Evolutionary conservation across 345 rosid genomes (phyloP).

Genomic region (Hibiscus syriacus): DNA sequence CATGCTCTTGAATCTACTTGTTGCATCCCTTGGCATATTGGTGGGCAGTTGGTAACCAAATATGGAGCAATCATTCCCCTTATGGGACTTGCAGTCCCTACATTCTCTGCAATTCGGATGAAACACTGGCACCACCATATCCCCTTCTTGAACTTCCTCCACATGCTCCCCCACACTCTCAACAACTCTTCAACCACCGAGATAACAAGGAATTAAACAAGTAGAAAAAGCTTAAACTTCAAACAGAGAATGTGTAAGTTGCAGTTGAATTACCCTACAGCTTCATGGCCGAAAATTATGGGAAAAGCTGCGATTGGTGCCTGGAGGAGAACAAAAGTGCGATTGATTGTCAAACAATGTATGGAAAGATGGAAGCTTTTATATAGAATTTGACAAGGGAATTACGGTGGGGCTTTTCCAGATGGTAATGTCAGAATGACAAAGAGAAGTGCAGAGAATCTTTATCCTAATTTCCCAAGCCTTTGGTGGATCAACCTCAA

Average conservation of each 20-base stretch:
- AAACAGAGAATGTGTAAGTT: background rate
- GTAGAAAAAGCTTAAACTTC: background rate
- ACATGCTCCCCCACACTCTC: slow-evolving; percentile 70
- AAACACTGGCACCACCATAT: slow-evolving; percentile 52
- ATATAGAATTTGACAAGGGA: background rate
- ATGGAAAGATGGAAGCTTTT: background rate
- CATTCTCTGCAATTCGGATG: slow-evolving; percentile 46
- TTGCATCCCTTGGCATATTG: slow-evolving; percentile 46
- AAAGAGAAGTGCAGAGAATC: slow-evolving; percentile 64
- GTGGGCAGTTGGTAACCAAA: background rate
- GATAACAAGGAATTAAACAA: background rate
- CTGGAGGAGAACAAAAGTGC: slow-evolving; percentile 20
- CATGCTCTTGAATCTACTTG: slow-evolving; percentile 42
- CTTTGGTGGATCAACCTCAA: slow-evolving; percentile 65
- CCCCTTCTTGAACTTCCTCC: slow-evolving; percentile 48
- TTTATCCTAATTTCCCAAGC: slow-evolving; percentile 63
- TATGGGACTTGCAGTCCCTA: slow-evolving; percentile 43
- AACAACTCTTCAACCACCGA: slow-evolving; percentile 33
- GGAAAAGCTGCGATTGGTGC: slow-evolving; percentile 42
- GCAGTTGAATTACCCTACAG: slow-evolving; percentile 42
- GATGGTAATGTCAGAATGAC: slow-evolving; percentile 48
- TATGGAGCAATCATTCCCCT: slow-evolving; percentile 41
- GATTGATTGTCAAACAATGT: background rate
- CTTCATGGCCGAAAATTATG: slow-evolving; percentile 70
- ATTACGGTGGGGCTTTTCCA: slow-evolving; percentile 44